Evolutionary conservation across 2,329 filamentous ascomycete genomes (phyloP).

Genomic region (Aspergillus amoenus): DNA sequence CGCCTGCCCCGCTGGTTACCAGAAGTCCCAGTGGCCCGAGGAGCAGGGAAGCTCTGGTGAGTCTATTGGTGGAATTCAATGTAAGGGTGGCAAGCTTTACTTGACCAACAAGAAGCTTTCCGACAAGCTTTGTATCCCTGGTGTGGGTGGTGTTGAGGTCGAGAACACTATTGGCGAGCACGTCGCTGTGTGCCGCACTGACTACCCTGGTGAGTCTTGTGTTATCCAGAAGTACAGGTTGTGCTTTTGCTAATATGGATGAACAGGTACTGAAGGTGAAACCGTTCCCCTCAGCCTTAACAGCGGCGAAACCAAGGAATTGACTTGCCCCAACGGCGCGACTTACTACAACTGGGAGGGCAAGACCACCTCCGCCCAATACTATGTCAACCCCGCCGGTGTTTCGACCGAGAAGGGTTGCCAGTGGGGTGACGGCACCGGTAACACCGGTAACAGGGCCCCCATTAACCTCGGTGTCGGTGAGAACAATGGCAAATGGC

Average conservation of each 20-base stretch:
- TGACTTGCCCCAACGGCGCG: constrained; percentile 73
- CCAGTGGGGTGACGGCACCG: constrained; percentile 66
- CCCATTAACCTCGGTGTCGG: constrained; percentile 84
- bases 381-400: constrained; percentile 90
- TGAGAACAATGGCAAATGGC: constrained; percentile 68
- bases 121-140: constrained; percentile 71
- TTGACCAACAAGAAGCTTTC: constrained; percentile 67
- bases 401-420: constrained; percentile 67
- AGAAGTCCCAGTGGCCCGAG: constrained; percentile 86
- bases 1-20: constrained; percentile 84
- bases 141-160: constrained; percentile 69
- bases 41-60: constrained; percentile 76
- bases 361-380: constrained; percentile 80
- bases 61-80: constrained; percentile 85
- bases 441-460: constrained; percentile 74
- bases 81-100: constrained; percentile 69
- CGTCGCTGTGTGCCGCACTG: constrained; percentile 84
- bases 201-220: constrained; percentile 73
- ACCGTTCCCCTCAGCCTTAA: constrained; percentile 69
- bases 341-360: constrained; percentile 78
- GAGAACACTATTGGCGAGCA: constrained; percentile 68
- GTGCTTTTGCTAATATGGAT: constrained; percentile 4
- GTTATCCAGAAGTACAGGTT: background rate
- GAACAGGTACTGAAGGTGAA: constrained; percentile 72
- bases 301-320: constrained; percentile 57